phyloP scores from a whole-genome alignment of 2,329 filamentous ascomycete species.

The Knufia petricola region DNA sequence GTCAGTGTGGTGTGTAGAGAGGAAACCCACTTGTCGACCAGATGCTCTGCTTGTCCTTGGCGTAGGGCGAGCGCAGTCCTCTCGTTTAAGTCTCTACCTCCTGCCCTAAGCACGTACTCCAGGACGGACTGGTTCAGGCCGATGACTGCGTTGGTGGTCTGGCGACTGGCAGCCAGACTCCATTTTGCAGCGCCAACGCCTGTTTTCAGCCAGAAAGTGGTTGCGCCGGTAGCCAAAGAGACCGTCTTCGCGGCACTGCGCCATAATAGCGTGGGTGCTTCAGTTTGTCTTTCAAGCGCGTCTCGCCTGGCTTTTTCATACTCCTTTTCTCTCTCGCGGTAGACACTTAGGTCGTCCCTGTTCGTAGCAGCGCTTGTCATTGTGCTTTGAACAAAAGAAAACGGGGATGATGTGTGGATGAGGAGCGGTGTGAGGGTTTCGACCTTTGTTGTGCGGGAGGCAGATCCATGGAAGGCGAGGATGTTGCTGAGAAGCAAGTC shows the following conservation, averaged over 20 bases:
- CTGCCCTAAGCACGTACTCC: constrained; percentile 36
- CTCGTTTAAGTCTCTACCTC: constrained; percentile 36
- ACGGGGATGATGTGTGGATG: background rate
- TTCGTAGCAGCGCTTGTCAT: background rate
- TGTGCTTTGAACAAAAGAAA: background rate
- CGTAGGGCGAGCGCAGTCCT: constrained; percentile 35
- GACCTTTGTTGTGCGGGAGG: background rate
- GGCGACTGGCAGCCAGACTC: constrained; percentile 35
- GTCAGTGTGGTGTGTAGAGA: constrained; percentile 37
- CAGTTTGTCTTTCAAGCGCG: constrained; percentile 24
- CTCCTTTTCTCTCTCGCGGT: background rate
- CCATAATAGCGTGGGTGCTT: constrained; percentile 32
- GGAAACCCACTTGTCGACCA: constrained; percentile 22
- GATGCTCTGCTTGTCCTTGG: constrained; percentile 37
- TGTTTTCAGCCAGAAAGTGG: constrained; percentile 35
- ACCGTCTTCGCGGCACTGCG: constrained; percentile 35
- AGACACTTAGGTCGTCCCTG: background rate
- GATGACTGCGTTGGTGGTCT: constrained; percentile 36
- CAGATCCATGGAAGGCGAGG: constrained; percentile 2
- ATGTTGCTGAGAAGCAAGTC: background rate
- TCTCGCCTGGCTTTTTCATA: constrained; percentile 16
- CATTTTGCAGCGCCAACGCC: constrained; percentile 36
- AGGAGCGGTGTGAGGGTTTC: background rate
- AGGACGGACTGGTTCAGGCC: constrained; percentile 37
- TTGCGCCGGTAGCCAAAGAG: constrained; percentile 36